Evolutionary conservation across 257 asterid genomes (phyloP), one percentile per base, ranked within the genome.

Genomic region (Gentiana dahurica): DNA sequence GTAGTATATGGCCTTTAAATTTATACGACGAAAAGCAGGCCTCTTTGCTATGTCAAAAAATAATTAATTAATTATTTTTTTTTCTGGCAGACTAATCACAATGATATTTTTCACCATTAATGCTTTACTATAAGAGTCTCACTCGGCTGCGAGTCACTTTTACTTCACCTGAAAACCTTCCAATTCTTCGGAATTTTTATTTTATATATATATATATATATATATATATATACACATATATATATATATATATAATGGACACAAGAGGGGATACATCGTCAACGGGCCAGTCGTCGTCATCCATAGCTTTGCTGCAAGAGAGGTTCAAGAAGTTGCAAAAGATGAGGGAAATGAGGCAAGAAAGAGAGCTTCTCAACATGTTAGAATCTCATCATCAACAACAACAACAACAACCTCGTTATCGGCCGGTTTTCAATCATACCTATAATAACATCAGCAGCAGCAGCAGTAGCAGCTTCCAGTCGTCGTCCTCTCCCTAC

Each of bases 281-380:
- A 58, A 8, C 9, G 13, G 49, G 60, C 53, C 15, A 38, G 58
- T 64, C 69, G 34, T 43, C 24, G 24, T 68, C 79, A 11, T 74
- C 79, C 49, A 60, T 74, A 24, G 71, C 73, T 44, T 39, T 74
- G 65, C 34, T 74, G 24, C 79, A 66, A 51, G 79, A 74, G 41
- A 70, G 76, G 60, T 74, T 74, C 39, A 71, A 67, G 49, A 65
- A 63, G 52, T 53, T 74, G 54, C 71, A 66, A 15, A 74, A 55
- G 38, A 62, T 45, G 3, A 70, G 64, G 57, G 68, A 70, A 73
- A 74, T 63, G 70, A 70, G 79, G 61, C 60, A 69, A 12, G 76
- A 74, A 55, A 74, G 56, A 55, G 68, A 74, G 62, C 59, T 66
- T n/a, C 6, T 65, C 47, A 60, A 55, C 38, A 44, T 59, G 36